These are phyloP conservation scores for Alternaria viburni DNA, from an alignment of 2,329 filamentous ascomycete species.

Conservation along the genomic window DNA sequence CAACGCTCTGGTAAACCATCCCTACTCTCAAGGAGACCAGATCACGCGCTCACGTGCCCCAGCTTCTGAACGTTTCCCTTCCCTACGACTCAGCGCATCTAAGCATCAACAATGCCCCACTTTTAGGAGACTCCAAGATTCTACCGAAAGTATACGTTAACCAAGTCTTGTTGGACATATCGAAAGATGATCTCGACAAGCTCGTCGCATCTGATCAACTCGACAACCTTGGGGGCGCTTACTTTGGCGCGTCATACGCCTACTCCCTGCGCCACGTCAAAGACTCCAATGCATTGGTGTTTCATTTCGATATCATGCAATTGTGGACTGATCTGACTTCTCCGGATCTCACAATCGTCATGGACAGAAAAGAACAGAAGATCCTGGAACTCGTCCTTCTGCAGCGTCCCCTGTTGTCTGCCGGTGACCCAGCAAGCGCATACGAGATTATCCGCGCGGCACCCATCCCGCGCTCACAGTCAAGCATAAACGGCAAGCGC, in stretches of 20 bases:
- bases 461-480: slow-evolving; percentile 16
- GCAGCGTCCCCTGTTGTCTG: slow-evolving; percentile 29
- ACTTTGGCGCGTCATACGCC: slow-evolving; percentile 40
- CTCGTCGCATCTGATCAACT: slow-evolving; percentile 29
- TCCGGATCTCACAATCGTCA: slow-evolving; percentile 13
- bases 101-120: slow-evolving; percentile 32
- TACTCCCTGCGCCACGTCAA: slow-evolving; percentile 29
- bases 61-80: slow-evolving; percentile 42
- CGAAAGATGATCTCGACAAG: slow-evolving; percentile 16
- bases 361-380: slow-evolving; percentile 30
- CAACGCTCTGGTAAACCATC: slow-evolving; percentile 32
- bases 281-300: slow-evolving; percentile 25
- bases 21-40: neutral
- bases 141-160: slow-evolving; percentile 36
- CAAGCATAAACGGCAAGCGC: neutral
- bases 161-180: slow-evolving; percentile 36
- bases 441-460: slow-evolving; percentile 36
- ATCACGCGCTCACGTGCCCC: neutral
- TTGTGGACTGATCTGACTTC: slow-evolving; percentile 25
- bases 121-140: slow-evolving; percentile 23
- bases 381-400: slow-evolving; percentile 39
- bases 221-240: slow-evolving; percentile 28
- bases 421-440: slow-evolving; percentile 19
- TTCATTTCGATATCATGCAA: slow-evolving; percentile 40
- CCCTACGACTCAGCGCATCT: slow-evolving; percentile 34